Percentiles rank a stretch among this genome's conserved stretches.
phyloP scores from a whole-genome alignment of 305 asterid genomes.

The Fraxinus albicans region DNA sequence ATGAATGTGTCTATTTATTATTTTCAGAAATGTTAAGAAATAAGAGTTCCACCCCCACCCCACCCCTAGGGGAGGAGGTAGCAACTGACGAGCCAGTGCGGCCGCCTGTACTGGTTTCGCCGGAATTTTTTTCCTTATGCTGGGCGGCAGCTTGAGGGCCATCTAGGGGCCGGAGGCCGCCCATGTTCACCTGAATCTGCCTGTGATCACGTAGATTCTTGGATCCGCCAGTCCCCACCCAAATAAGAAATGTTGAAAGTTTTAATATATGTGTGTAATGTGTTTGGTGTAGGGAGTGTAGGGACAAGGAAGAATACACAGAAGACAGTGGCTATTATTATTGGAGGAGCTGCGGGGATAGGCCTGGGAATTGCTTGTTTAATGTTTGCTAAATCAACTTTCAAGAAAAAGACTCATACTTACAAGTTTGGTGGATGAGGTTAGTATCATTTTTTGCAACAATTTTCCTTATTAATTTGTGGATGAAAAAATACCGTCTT shows the following conservation, averaged over 20 bases:
- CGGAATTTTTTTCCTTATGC: no score
- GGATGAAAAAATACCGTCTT: background rate
- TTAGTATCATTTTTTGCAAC: constrained; percentile 8
- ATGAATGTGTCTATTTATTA: background rate
- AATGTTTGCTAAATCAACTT: constrained; percentile 59
- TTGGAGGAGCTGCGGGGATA: constrained; percentile 71
- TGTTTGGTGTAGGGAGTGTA: constrained; percentile 21
- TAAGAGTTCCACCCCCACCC: background rate
- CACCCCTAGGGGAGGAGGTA: no score
- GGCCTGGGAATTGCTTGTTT: constrained; percentile 65
- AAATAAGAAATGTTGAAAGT: background rate
- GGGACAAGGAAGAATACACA: constrained; percentile 49
- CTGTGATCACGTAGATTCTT: no score
- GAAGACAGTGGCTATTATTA: constrained; percentile 68
- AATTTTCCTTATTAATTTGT: background rate
- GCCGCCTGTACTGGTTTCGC: no score
- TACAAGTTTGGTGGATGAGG: constrained; percentile 61
- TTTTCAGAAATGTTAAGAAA: background rate
- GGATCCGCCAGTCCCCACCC: background rate
- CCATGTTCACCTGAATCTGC: no score
- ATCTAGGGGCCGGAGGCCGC: no score
- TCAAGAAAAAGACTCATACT: constrained; percentile 50
- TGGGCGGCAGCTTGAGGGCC: no score
- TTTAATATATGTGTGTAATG: constrained; percentile 17
- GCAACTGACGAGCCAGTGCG: no score